Base-by-base conservation (phyloP, 1,284 basidiomycete genomes). In the Trichosporon faecale region DNA sequence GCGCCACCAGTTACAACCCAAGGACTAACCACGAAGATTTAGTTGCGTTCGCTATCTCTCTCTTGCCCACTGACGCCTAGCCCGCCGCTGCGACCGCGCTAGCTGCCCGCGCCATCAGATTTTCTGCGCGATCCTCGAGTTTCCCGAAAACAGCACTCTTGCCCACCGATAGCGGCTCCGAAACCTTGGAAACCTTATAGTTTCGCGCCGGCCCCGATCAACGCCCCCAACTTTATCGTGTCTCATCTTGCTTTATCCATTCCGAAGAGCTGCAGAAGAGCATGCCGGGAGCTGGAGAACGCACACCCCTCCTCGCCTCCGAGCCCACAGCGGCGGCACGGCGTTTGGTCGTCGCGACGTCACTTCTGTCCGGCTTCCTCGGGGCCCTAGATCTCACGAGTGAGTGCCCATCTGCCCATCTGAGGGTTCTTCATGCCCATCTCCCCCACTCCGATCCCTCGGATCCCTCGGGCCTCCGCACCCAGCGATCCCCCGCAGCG, bases 341-440 rank as follows among this genome's bases (percentile, higher is more conserved):
- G 55, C 66, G 71, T 12, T 40, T 78, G 8, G 71, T 78, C 16
- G 73, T 76, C 9, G 70, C 64, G 7, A 73, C 73, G 25, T 74
- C 75, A 7, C 57, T 76, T n/a, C 35, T 76, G 21, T 72, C 76
- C 2, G 68, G 69, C 11, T 78, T 78, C 63, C 70, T 78, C 9
- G 67, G 70, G 0, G 72, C 73, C 3, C 61, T 78, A 16, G 76
- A 78, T 40, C 55, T 76, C 25, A 78, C 76, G 16, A 74, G 76
- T 78, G 60, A 63, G 75, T 69, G 1, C 7, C 52, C 6, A 21
- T 46, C 35, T 37, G 6, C 35, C 6, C 12, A 3, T 33, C 31
- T 33, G n/a, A n/a, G n/a, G n/a, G n/a, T n/a, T n/a, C 31, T 3
- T 33, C 31, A 4, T 9, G 4, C 31, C 9, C 31, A 9, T 37